phyloP scores from a whole-genome alignment of 1,284 basidiomycete genomes.

The Erythrobasidium hasegawianum region DNA sequence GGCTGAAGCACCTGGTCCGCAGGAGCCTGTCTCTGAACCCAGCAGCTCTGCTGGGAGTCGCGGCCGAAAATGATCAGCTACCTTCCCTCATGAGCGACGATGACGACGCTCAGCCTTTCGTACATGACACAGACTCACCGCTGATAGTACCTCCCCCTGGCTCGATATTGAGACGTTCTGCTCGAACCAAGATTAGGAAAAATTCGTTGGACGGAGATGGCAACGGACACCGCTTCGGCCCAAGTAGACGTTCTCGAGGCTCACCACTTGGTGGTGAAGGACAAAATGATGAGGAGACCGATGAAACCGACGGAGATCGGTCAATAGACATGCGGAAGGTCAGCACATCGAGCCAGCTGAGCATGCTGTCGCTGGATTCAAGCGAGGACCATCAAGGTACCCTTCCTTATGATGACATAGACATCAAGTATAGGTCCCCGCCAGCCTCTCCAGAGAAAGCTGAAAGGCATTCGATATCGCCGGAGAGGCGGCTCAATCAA shows the following conservation, averaged over 20 bases:
- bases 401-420: neutral
- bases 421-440: neutral
- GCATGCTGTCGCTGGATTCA: neutral
- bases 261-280: constrained; percentile 41
- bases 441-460: constrained; percentile 14
- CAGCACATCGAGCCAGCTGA: neutral
- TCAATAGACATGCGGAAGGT: neutral
- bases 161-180: constrained; percentile 82
- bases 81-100: constrained; percentile 4
- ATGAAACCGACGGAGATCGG: neutral
- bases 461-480: constrained; percentile 12
- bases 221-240: constrained; percentile 70
- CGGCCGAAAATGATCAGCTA: constrained; percentile 26
- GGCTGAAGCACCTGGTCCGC: constrained; percentile 71
- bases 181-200: constrained; percentile 93
- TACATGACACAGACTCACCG: constrained; percentile 62
- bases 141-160: constrained; percentile 84
- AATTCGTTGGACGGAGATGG: constrained; percentile 69
- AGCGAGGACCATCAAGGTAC: neutral
- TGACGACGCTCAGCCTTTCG: neutral
- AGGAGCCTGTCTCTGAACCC: constrained; percentile 84
- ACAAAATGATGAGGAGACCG: constrained; percentile 9
- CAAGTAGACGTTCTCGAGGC: constrained; percentile 47
- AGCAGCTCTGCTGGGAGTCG: constrained; percentile 54
- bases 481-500: constrained; percentile 25